Percentiles rank a stretch among this genome's conserved stretches.
phyloP scores from a whole-genome alignment of 768 basidiomycete species.

The Russula emetica region DNA sequence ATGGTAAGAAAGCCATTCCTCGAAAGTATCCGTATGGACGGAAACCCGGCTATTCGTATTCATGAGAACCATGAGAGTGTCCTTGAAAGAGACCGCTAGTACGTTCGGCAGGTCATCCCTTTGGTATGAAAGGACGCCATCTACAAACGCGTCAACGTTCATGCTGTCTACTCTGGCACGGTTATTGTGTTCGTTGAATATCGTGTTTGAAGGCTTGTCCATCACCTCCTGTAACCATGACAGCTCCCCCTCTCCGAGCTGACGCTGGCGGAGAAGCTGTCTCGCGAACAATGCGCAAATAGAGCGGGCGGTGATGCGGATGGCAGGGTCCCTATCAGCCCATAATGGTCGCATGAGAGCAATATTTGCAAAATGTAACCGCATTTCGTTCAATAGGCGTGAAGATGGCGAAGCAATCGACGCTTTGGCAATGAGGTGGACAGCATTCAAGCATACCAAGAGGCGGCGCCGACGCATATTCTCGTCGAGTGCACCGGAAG shows the following conservation, averaged over 20 bases:
- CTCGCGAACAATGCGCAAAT: constrained; percentile 1
- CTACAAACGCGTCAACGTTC: not conserved
- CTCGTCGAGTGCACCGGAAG: not conserved
- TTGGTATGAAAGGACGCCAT: not conserved
- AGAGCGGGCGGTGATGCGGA: constrained; percentile 4
- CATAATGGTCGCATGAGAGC: not conserved
- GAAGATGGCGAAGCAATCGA: not conserved
- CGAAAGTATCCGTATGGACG: not conserved
- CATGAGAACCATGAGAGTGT: constrained; percentile 14
- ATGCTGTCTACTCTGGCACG: not conserved
- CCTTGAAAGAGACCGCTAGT: not conserved
- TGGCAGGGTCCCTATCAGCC: not conserved
- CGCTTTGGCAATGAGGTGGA: not conserved
- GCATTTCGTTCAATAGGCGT: not conserved
- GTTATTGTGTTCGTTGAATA: not conserved
- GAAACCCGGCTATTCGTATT: not conserved
- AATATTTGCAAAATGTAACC: not conserved
- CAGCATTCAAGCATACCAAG: not conserved
- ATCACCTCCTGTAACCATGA: not conserved
- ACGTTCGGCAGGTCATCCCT: not conserved
- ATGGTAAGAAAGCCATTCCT: not conserved
- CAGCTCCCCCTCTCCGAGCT: not conserved
- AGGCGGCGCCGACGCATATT: not conserved
- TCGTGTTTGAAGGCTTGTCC: not conserved
- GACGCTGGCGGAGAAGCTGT: not conserved